A percentile compares a stretch with the other conserved stretches of the same genome.
Conservation (phyloP, 495 filamentous ascomycete species). For the Penicillium maclennaniae region DNA sequence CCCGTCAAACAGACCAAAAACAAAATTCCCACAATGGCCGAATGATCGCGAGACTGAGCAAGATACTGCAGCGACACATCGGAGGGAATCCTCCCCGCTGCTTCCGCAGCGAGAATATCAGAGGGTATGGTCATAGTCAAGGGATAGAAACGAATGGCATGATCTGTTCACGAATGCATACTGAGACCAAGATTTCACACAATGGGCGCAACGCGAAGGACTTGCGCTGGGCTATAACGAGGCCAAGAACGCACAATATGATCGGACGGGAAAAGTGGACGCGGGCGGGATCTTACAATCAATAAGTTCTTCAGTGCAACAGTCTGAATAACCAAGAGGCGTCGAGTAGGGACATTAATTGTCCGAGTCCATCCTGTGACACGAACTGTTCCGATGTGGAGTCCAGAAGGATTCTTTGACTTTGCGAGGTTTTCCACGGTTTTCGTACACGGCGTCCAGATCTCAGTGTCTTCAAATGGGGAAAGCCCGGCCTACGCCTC, state of each 20-base stretch:
- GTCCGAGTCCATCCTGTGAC: neutral
- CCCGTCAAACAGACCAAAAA: constrained; percentile 34
- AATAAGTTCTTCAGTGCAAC: neutral
- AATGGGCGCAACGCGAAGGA: neutral
- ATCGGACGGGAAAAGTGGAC: constrained; percentile 8
- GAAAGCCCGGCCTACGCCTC: neutral
- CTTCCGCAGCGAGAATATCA: constrained; percentile 28
- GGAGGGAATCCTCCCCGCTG: constrained; percentile 30
- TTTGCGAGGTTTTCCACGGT: neutral
- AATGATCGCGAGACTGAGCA: constrained; percentile 33
- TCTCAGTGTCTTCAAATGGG: neutral
- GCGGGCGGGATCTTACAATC: constrained; percentile 7
- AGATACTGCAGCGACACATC: constrained; percentile 34
- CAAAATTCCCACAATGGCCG: constrained; percentile 39
- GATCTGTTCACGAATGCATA: constrained; percentile 2
- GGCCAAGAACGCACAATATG: neutral
- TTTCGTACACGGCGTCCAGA: too few relatives aligned
- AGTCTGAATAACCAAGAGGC: constrained; percentile 9
- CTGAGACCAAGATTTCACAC: neutral
- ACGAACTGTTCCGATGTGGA: neutral
- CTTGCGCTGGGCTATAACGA: neutral
- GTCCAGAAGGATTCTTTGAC: neutral
- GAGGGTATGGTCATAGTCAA: constrained; percentile 25
- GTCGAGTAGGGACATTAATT: neutral
- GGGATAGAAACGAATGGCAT: constrained; percentile 13